A percentile compares a stretch with the other conserved stretches of the same genome.
Evolutionary conservation across 495 filamentous ascomycete species (phyloP).

Genomic region (Patellaria atrata): DNA sequence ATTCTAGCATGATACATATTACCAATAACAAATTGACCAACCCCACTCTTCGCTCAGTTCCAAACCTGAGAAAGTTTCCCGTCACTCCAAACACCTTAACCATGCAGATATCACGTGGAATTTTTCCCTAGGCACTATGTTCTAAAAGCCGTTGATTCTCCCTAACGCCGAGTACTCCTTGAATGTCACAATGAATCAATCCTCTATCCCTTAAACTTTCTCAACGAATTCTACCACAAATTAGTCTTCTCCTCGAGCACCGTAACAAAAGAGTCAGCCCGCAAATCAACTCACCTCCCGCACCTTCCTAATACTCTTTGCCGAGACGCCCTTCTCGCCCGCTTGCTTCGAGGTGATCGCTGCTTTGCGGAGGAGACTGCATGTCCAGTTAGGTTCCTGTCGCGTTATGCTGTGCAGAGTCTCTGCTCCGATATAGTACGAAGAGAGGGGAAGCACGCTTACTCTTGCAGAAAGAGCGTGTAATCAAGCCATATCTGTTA

Average conservation of each 20-base stretch:
- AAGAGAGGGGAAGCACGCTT: slow-evolving; percentile 19
- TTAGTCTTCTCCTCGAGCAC: slow-evolving; percentile 3
- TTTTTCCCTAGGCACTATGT: too few species aligned
- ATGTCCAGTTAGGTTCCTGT: not conserved
- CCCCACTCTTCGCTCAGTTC: too few species aligned
- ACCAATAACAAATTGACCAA: too few species aligned
- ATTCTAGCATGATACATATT: too few species aligned
- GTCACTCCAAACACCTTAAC: too few species aligned
- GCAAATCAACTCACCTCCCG: slow-evolving; percentile 44
- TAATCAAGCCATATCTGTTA: slow-evolving; percentile 76
- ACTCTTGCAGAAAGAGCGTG: slow-evolving; percentile 82
- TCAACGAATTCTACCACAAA: slow-evolving; percentile 31
- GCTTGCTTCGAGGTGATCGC: slow-evolving; percentile 58
- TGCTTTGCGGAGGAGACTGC: slow-evolving; percentile 73
- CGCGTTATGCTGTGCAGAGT: not conserved
- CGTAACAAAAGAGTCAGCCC: not conserved
- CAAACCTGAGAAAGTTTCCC: too few species aligned
- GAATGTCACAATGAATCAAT: too few species aligned
- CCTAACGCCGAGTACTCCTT: too few species aligned
- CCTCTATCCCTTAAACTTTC: slow-evolving; percentile 16
- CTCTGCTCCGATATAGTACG: not conserved
- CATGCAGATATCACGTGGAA: too few species aligned
- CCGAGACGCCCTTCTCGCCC: slow-evolving; percentile 57
- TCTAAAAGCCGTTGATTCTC: too few species aligned
- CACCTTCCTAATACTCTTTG: slow-evolving; percentile 60